Evolutionary conservation across 2,329 filamentous ascomycete genomes (phyloP).

Genomic region (Fusarium duplospermum): DNA sequence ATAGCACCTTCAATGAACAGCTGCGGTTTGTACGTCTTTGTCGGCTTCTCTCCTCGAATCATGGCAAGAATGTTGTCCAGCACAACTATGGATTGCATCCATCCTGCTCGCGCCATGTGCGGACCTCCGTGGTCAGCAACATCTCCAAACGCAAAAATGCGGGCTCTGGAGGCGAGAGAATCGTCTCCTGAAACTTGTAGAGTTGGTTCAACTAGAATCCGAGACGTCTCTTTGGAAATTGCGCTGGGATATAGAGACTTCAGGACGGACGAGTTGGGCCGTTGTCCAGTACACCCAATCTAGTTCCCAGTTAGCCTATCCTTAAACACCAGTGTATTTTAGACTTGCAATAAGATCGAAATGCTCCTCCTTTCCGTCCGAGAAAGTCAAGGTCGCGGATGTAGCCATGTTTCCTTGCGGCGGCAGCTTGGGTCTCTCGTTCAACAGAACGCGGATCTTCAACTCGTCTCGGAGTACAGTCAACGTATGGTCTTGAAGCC

Average conservation of each 20-base stretch:
- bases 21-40: not conserved
- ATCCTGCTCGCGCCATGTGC: slow-evolving; percentile 4
- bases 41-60: not conserved
- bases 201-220: not conserved
- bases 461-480: not conserved
- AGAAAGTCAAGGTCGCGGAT: not conserved
- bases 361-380: not conserved
- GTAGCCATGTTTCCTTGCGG: not conserved
- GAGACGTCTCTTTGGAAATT: not conserved
- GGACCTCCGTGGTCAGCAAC: slow-evolving; percentile 5
- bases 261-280: slow-evolving; percentile 1
- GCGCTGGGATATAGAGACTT: not conserved
- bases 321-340: no score
- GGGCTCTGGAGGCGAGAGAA: not conserved
- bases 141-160: slow-evolving; percentile 12
- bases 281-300: slow-evolving; percentile 15
- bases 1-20: not conserved
- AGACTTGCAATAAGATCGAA: not conserved
- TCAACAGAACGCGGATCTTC: not conserved
- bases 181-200: not conserved
- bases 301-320: not conserved
- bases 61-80: not conserved
- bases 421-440: slow-evolving; percentile 4
- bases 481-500: not conserved
- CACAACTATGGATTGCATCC: not conserved